Evolutionary conservation across 2,329 filamentous ascomycete species (phyloP).

Genomic region (Neobulgaria alba): DNA sequence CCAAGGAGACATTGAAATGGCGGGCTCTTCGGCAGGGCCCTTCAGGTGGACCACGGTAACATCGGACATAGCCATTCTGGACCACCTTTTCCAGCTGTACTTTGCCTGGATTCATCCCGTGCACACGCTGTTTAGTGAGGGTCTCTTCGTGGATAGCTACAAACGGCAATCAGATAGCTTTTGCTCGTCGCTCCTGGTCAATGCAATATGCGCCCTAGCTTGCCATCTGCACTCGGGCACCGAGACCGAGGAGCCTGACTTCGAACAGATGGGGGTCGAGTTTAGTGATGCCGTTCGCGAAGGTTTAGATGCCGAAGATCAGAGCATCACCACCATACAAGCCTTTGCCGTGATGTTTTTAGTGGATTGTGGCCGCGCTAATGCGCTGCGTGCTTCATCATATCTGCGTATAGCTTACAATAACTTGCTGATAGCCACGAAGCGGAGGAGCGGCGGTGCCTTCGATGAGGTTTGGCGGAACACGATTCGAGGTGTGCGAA

Average conservation of each 20-base stretch:
- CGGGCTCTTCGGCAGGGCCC: constrained; percentile 3
- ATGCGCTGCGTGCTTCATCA: constrained; percentile 22
- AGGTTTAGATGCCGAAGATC: constrained; percentile 19
- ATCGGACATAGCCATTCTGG: constrained; percentile 16
- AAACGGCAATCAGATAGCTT: constrained; percentile 13
- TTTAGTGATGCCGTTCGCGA: constrained; percentile 23
- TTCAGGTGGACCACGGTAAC: constrained; percentile 26
- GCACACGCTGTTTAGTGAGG: constrained; percentile 28
- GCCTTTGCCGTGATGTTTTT: constrained; percentile 28
- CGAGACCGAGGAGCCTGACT: constrained; percentile 19
- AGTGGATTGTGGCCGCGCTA: constrained; percentile 22
- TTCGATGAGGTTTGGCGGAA: constrained; percentile 24
- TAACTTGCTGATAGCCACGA: constrained; percentile 12
- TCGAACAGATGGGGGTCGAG: constrained; percentile 18
- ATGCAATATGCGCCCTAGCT: constrained; percentile 29
- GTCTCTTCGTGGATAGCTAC: constrained; percentile 25
- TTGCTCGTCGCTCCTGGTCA: constrained; percentile 26
- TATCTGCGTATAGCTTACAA: constrained; percentile 25
- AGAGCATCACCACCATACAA: constrained; percentile 23
- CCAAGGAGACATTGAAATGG: constrained; percentile 22
- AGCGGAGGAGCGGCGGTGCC: constrained; percentile 13
- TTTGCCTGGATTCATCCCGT: constrained; percentile 31
- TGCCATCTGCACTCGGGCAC: constrained; percentile 23
- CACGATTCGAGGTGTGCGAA: constrained; percentile 27
- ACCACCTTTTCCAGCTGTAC: constrained; percentile 29